phyloP scores from a whole-genome alignment of 73 alveolate species.

The Halteria grandinella region DNA sequence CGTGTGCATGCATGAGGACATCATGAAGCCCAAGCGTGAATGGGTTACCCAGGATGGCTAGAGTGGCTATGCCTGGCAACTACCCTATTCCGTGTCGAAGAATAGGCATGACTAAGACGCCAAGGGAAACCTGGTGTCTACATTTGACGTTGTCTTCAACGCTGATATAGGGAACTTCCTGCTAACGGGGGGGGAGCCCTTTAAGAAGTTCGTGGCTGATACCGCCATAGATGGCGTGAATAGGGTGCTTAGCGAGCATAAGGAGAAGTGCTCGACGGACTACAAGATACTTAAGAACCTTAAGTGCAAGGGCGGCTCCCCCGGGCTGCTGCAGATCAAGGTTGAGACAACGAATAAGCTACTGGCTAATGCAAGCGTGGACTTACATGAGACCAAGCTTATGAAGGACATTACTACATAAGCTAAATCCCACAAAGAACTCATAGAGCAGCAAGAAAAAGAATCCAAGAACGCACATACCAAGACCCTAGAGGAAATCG shows the following conservation, averaged over 20 bases:
- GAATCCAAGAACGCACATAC: slow-evolving; percentile 11
- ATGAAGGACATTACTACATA: slow-evolving; percentile 78
- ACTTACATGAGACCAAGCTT: slow-evolving; percentile 76
- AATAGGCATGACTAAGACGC: slow-evolving; percentile 92
- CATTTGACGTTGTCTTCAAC: slow-evolving; percentile 92
- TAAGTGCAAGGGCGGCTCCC: slow-evolving; percentile 94
- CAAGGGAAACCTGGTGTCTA: slow-evolving; percentile 86
- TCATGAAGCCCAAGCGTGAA: slow-evolving; percentile 85
- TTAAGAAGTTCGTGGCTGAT: slow-evolving; percentile 87
- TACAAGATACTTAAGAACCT: slow-evolving; percentile 91
- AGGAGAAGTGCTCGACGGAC: slow-evolving; percentile 92
- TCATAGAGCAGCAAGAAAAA: slow-evolving; percentile 31
- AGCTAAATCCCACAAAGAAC: slow-evolving; percentile 28
- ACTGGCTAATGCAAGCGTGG: slow-evolving; percentile 58
- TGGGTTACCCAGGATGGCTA: slow-evolving; percentile 67
- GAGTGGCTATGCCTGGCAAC: slow-evolving; percentile 90
- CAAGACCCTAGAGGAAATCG: slow-evolving; percentile 64
- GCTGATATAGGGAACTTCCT: slow-evolving; percentile 76
- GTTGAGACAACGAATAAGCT: slow-evolving; percentile 76
- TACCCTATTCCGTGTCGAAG: slow-evolving; percentile 94
- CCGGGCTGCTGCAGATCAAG: slow-evolving; percentile 78
- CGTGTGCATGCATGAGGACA: slow-evolving; percentile 87
- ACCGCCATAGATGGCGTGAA: slow-evolving; percentile 91
- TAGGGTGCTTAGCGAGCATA: slow-evolving; percentile 82
- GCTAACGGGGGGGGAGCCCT: slow-evolving; percentile 59